Conservation (phyloP, 805 yeast species). For the Wickerhamiella galacta region DNA sequence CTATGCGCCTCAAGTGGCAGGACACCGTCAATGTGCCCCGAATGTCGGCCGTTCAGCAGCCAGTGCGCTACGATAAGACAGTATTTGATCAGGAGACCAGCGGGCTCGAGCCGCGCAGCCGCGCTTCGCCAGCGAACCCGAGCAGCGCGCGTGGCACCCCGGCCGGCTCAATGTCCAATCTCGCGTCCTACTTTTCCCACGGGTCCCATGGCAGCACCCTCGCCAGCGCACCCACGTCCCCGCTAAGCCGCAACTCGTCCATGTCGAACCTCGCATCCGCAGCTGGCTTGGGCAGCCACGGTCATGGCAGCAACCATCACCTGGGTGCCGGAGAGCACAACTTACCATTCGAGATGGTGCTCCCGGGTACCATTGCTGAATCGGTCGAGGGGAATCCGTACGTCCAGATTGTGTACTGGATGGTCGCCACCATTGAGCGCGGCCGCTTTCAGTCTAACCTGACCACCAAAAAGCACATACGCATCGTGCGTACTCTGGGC, state of each 20-base stretch:
- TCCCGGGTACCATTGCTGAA: slow-evolving; percentile 77
- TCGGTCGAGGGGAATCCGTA: slow-evolving; percentile 82
- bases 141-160: slow-evolving; percentile 16
- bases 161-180: slow-evolving; percentile 15
- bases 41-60: slow-evolving; percentile 13
- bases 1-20: slow-evolving; percentile 47
- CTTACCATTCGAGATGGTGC: slow-evolving; percentile 68
- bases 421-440: slow-evolving; percentile 69
- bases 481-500: slow-evolving; percentile 73
- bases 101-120: slow-evolving; percentile 7
- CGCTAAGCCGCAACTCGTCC: slow-evolving; percentile 3
- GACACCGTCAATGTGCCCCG: slow-evolving; percentile 32
- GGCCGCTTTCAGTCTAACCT: slow-evolving; percentile 58
- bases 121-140: slow-evolving; percentile 6
- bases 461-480: slow-evolving; percentile 48
- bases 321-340: slow-evolving; percentile 32
- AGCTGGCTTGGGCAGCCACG: neutral
- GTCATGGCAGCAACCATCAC: neutral
- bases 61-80: slow-evolving; percentile 33
- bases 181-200: slow-evolving; percentile 18
- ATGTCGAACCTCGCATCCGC: neutral
- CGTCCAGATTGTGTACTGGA: slow-evolving; percentile 50
- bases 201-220: slow-evolving; percentile 9
- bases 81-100: slow-evolving; percentile 56
- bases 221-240: neutral